Evolutionary conservation across 345 rosid species (phyloP).

Genomic region (Acer campestre): DNA sequence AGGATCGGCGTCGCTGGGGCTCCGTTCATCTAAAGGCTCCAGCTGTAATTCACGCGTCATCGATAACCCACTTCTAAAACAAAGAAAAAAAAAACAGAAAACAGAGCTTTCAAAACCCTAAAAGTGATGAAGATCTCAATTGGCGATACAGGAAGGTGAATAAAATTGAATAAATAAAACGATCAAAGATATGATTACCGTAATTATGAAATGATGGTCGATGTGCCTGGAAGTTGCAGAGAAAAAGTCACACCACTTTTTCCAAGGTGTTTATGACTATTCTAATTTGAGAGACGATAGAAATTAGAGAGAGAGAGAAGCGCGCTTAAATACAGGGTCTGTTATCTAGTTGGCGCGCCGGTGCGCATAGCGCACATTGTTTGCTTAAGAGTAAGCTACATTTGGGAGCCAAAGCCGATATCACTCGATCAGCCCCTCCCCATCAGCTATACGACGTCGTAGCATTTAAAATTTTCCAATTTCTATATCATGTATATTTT

Average conservation of each 20-base stretch:
- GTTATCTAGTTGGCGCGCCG: background rate
- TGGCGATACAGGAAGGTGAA: background rate
- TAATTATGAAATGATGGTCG: background rate
- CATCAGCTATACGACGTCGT: too few relatives aligned
- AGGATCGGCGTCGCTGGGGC: constrained; percentile 73
- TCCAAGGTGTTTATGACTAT: background rate
- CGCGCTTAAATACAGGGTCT: background rate
- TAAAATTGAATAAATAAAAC: too few relatives aligned
- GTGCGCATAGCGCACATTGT: too few relatives aligned
- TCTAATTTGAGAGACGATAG: background rate
- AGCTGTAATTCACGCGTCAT: constrained; percentile 78
- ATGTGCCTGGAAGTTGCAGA: constrained; percentile 8
- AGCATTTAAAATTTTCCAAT: too few relatives aligned
- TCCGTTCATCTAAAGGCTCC: constrained; percentile 44
- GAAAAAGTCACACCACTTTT: background rate
- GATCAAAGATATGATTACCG: background rate
- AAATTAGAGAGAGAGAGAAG: too few relatives aligned
- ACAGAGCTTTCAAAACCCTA: constrained; percentile 8
- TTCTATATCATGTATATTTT: too few relatives aligned
- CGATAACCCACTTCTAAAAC: background rate
- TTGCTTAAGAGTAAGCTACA: too few relatives aligned
- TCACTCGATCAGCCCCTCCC: too few relatives aligned
- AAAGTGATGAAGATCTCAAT: background rate
- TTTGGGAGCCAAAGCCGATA: too few relatives aligned
- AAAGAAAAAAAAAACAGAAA: background rate